phyloP scores from a whole-genome alignment of 2,329 filamentous ascomycete genomes.

The Exophiala phaeomuriformis region DNA sequence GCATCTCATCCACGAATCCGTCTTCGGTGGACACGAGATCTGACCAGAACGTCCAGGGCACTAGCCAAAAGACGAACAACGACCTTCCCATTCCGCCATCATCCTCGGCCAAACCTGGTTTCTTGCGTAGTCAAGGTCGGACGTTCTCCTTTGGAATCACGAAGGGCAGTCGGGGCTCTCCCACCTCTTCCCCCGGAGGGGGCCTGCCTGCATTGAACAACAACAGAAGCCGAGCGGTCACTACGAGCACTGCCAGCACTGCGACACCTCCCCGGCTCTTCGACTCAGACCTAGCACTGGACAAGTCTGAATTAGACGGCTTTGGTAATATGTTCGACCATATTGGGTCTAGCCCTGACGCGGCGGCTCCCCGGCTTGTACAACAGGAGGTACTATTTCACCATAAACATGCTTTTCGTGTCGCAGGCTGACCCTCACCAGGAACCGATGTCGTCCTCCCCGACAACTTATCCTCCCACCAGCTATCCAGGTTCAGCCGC shows the following conservation, averaged over 20 bases:
- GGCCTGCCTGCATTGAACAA: conserved; percentile 20
- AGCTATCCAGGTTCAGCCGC: conserved; percentile 11
- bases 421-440: conserved; percentile 1
- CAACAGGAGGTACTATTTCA: conserved; percentile 22
- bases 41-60: conserved; percentile 35
- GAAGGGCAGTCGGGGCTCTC: conserved; percentile 30
- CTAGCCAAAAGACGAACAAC: conserved; percentile 34
- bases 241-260: conserved; percentile 44
- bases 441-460: conserved; percentile 9
- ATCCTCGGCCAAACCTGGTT: conserved; percentile 30
- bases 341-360: conserved; percentile 33
- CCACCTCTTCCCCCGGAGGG: conserved; percentile 20
- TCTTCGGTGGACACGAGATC: conserved; percentile 46
- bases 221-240: conserved; percentile 41
- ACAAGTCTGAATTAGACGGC: conserved; percentile 35
- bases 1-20: conserved; percentile 50
- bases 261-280: conserved; percentile 46
- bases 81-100: conserved; percentile 39
- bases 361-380: conserved; percentile 21
- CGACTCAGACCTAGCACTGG: conserved; percentile 40
- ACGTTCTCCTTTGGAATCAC: conserved; percentile 49
- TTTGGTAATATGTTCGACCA: conserved; percentile 49
- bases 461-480: conserved; percentile 19
- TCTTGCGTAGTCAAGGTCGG: conserved; percentile 42
- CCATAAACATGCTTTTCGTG: conserved; percentile 4